Conservation (phyloP, 2,329 filamentous ascomycete genomes). For the Diaporthe nobilis region DNA sequence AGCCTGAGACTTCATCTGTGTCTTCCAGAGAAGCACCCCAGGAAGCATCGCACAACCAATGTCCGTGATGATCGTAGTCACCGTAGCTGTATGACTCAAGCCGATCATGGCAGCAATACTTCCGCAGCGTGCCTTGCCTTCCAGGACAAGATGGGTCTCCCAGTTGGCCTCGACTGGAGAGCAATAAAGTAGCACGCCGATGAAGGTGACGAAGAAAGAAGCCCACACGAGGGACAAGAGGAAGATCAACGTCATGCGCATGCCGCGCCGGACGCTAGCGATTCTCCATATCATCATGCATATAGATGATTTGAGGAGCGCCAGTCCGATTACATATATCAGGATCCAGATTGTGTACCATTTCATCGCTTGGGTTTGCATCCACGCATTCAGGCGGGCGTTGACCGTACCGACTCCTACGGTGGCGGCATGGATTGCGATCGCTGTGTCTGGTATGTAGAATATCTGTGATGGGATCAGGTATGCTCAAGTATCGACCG, state of each 20-base stretch:
- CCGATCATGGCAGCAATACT: conserved; percentile 11
- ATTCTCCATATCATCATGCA: conserved; percentile 32
- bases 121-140: neutral
- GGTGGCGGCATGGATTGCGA: conserved; percentile 41
- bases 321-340: conserved; percentile 24
- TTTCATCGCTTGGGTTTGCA: conserved; percentile 1
- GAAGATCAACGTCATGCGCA: neutral
- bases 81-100: conserved; percentile 5
- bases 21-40: conserved; percentile 20
- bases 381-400: conserved; percentile 11
- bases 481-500: too few species aligned
- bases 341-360: conserved; percentile 29
- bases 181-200: conserved; percentile 13
- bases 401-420: conserved; percentile 9
- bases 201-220: neutral
- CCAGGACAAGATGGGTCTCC: neutral
- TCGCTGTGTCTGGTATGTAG: conserved; percentile 40
- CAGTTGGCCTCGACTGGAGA: neutral
- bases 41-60: neutral
- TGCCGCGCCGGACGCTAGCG: conserved; percentile 1
- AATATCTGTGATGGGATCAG: conserved; percentile 21
- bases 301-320: conserved; percentile 26
- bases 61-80: neutral
- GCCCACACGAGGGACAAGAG: conserved; percentile 14
- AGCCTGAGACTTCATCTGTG: conserved; percentile 14